Evolutionary conservation across 495 filamentous ascomycete species (phyloP), one percentile per base, ranked within the genome.

Genomic region (Niebla homalea): DNA sequence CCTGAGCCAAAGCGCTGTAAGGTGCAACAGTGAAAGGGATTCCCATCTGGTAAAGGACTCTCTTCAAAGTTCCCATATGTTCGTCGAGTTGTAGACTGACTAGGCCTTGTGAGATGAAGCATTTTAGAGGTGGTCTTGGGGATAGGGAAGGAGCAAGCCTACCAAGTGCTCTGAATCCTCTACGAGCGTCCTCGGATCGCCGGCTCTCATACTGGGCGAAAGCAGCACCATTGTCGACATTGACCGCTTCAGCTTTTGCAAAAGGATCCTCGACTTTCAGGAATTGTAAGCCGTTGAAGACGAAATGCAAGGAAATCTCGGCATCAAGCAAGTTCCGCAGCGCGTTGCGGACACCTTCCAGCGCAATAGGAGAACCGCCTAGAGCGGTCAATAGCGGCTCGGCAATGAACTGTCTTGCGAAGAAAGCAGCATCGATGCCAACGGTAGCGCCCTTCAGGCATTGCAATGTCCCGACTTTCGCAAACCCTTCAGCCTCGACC

Each of bases 341-440:
- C 50, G 95, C 85, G 32, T 72, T 71, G 60, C 85, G 76, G 49
- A 97, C 83, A 46, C 80, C 79, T 59, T 79, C 71, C 49, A 90
- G 65, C 39, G 82, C 80, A 52, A 93, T 86, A 2, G 93, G 90
- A 50, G 86, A 75, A 41, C 93, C 93, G 22, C 90, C 93, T 15
- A 97, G 76, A 18, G 93, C 93, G 42, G 87, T 75, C 23, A 97
- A 74, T 18, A 99, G 78, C 20, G 89, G 87, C 59, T 99, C 93
- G 48, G 81, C 74, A 59, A 90, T 77, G 47, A 92, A 72, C 8
- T 79, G 79, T 56, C 79, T 73, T 47, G 97, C 77, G 67, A 90
- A 99, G 66, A 92, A 80, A 23, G 84, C 79, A 35, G 89, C 92
- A 70, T 99, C 93, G 56, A 99, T 82, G 55, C 81, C 88, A 55